phyloP scores from a whole-genome alignment of 495 filamentous ascomycete species.

The Aspergillus hancockii region DNA sequence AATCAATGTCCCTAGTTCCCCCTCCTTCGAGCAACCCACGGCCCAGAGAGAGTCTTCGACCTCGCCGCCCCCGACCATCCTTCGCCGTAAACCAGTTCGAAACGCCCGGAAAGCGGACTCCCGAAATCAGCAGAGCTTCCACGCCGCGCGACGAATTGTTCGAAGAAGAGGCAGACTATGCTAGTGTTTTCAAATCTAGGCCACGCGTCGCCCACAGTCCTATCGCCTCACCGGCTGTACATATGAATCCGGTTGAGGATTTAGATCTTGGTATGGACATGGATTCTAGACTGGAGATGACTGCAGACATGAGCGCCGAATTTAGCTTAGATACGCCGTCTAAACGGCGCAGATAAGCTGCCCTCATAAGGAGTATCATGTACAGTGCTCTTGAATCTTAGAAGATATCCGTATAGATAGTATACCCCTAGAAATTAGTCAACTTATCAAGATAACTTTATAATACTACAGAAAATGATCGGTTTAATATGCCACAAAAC shows the following conservation, averaged over 20 bases:
- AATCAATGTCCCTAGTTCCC: conserved; percentile 69
- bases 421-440: not conserved
- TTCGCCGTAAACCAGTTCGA: conserved; percentile 65
- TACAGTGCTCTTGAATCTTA: not conserved
- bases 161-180: conserved; percentile 71
- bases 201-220: conserved; percentile 79
- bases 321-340: conserved; percentile 15
- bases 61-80: conserved; percentile 48
- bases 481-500: not conserved
- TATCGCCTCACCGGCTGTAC: conserved; percentile 57
- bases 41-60: conserved; percentile 29
- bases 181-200: conserved; percentile 81
- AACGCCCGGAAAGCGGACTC: conserved; percentile 43
- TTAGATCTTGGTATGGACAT: conserved; percentile 31
- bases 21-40: conserved; percentile 26
- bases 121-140: conserved; percentile 34
- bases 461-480: not conserved
- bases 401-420: not conserved
- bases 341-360: conserved; percentile 11
- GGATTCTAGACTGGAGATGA: conserved; percentile 9
- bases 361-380: not conserved
- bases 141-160: conserved; percentile 63
- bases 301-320: conserved; percentile 2
- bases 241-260: conserved; percentile 36
- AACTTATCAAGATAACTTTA: not conserved